Evolutionary conservation across 169 alveolate species (phyloP), one percentile per base, ranked within the genome.

Genomic region (Cytauxzoon felis): DNA sequence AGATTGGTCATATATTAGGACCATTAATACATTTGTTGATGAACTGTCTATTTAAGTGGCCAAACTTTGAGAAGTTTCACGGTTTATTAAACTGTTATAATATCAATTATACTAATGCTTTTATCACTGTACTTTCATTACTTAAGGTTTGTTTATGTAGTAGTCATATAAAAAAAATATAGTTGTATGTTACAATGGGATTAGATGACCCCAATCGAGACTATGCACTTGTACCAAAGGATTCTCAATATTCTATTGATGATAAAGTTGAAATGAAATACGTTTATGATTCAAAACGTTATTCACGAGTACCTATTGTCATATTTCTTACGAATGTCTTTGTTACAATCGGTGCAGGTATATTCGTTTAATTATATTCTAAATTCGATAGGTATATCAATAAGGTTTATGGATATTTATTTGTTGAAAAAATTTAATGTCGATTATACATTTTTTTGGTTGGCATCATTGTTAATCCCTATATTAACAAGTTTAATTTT

Each of bases 261-360:
- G n/a, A n/a, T n/a, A n/a, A n/a, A n/a, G n/a, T n/a, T n/a, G n/a
- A n/a, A n/a, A n/a, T n/a, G n/a, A n/a, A n/a, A n/a, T n/a, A n/a
- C n/a, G n/a, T n/a, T n/a, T 54, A 54, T 54, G 23, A 49, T 16
- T 19, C 21, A 3, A 38, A 38, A 54, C 23, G 65, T n/a, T 45
- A 71, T 33, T 16, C 38, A 29, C 24, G 42, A 13, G 45, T 71
- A 5, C 82, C 82, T 5, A 61, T 56, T 41, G 50, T 58, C 49
- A 62, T 71, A n/a, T 49, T 71, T 51, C 38, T 53, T 21, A 53
- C 26, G 34, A 71, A 71, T 59, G 29, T 47, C 3, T 26, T 71
- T 27, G 49, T 76, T 3, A 64, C 65, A 5, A 41, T 71, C 27
- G 82, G 82, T 0, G 69, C 82, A 19, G 82, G 82, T 16, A 48